phyloP scores from a whole-genome alignment of 2,329 filamentous ascomycete species.

The Pseudocercospora fuligena region DNA sequence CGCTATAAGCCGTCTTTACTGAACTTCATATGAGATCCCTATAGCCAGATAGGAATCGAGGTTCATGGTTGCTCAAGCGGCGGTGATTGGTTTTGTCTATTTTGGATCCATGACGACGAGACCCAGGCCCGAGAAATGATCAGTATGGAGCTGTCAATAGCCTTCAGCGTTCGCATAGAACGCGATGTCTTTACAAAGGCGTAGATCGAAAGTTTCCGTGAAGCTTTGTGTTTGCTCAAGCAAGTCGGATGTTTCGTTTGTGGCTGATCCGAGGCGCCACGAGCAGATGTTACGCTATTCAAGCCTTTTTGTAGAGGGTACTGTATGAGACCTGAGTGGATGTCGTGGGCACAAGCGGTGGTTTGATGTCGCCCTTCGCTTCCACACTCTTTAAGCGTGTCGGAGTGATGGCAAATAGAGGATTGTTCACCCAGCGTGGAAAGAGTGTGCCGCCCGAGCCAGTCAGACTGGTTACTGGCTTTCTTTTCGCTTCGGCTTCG shows the following conservation, averaged over 20 bases:
- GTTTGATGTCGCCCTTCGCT: neutral
- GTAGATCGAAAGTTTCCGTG: too few relatives aligned
- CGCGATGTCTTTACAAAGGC: too few relatives aligned
- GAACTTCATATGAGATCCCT: too few relatives aligned
- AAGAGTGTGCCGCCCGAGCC: neutral
- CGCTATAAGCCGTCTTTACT: too few relatives aligned
- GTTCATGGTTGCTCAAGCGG: too few relatives aligned
- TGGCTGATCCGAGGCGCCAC: neutral
- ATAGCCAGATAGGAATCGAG: too few relatives aligned
- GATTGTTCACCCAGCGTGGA: constrained; percentile 13
- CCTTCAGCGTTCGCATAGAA: too few relatives aligned
- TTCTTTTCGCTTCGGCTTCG: constrained; percentile 1
- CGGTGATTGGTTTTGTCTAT: too few relatives aligned
- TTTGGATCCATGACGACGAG: too few relatives aligned
- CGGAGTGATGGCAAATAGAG: constrained; percentile 13
- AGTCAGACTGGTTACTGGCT: neutral
- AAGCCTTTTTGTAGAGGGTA: neutral
- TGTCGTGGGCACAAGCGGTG: neutral
- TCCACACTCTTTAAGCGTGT: neutral
- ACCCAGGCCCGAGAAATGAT: too few relatives aligned
- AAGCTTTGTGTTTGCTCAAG: too few relatives aligned
- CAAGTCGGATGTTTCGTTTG: neutral
- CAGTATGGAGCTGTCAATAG: neutral
- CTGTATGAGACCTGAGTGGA: neutral
- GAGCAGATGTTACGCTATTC: neutral